Percentiles rank a stretch among this genome's conserved stretches.
Conservation (phyloP, 176 grass and related monocot genomes). For the Melocanna baccifera region DNA sequence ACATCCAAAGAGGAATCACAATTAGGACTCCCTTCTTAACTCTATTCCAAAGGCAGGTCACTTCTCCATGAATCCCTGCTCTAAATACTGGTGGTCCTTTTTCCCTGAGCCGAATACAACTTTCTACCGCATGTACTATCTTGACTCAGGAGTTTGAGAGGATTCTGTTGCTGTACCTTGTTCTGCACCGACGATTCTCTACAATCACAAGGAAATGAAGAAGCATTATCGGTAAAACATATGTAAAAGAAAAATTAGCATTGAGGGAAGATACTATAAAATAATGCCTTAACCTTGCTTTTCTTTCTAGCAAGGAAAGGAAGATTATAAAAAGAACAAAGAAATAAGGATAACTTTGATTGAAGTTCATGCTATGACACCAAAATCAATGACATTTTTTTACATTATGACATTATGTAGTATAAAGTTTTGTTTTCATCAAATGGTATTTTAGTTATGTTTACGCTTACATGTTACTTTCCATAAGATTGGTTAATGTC, state of each 20-base stretch:
- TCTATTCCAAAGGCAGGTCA: background rate
- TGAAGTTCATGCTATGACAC: slow-evolving; percentile 1
- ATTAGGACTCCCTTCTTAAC: background rate
- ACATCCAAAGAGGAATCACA: background rate
- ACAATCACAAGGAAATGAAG: slow-evolving; percentile 30
- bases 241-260: background rate
- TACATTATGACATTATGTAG: background rate
- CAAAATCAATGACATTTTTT: slow-evolving; percentile 2
- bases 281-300: background rate
- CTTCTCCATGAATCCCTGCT: background rate
- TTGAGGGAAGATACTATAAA: background rate
- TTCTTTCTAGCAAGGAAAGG: background rate
- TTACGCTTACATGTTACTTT: background rate
- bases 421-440: background rate
- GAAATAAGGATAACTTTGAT: background rate
- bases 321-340: slow-evolving; percentile 2
- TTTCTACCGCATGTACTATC: too few relatives aligned
- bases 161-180: slow-evolving; percentile 41
- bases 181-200: slow-evolving; percentile 66
- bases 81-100: too few relatives aligned
- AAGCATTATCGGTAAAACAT: slow-evolving; percentile 16
- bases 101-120: too few relatives aligned
- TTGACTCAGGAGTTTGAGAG: slow-evolving; percentile 44
- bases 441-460: background rate
- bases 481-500: background rate